phyloP scores from a whole-genome alignment of 805 yeast genomes.

The Suhomyces kilbournensis region DNA sequence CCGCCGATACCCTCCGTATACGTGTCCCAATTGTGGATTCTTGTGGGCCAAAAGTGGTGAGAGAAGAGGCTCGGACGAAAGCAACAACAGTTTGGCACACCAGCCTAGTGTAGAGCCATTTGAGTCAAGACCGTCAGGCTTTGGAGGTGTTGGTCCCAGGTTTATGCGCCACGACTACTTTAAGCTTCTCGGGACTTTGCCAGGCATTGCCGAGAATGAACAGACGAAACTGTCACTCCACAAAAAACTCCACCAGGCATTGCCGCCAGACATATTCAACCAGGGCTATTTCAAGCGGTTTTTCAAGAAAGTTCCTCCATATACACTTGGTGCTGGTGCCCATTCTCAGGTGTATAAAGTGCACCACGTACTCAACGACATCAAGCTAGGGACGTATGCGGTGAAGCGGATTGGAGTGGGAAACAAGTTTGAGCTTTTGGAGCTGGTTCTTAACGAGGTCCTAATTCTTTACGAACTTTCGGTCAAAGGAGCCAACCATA shows the following conservation, averaged over 20 bases:
- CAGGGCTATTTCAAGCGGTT: constrained; percentile 80
- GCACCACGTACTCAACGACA: constrained; percentile 70
- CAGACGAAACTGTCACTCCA: constrained; percentile 1
- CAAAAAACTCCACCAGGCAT: background rate
- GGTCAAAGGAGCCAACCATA: constrained; percentile 42
- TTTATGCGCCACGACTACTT: constrained; percentile 39
- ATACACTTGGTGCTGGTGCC: constrained; percentile 73
- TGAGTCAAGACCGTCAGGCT: background rate
- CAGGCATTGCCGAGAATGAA: constrained; percentile 7
- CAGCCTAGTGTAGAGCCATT: background rate
- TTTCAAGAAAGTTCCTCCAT: constrained; percentile 54
- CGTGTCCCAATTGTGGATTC: constrained; percentile 34
- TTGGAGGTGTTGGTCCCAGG: constrained; percentile 6
- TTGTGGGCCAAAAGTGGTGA: constrained; percentile 16
- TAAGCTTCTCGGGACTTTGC: constrained; percentile 30
- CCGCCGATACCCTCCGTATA: background rate
- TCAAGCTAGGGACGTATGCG: constrained; percentile 76
- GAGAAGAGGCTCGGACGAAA: constrained; percentile 1
- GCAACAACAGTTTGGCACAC: background rate
- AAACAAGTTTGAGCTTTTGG: constrained; percentile 63
- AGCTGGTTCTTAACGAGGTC: constrained; percentile 74
- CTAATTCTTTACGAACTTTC: constrained; percentile 59
- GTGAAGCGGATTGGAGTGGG: constrained; percentile 84
- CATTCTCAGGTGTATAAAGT: constrained; percentile 84
- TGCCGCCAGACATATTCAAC: constrained; percentile 52